Percentiles rank a stretch among this genome's conserved stretches.
Conservation (phyloP, 2,329 filamentous ascomycete species). For the Zymoseptoria brevis region DNA sequence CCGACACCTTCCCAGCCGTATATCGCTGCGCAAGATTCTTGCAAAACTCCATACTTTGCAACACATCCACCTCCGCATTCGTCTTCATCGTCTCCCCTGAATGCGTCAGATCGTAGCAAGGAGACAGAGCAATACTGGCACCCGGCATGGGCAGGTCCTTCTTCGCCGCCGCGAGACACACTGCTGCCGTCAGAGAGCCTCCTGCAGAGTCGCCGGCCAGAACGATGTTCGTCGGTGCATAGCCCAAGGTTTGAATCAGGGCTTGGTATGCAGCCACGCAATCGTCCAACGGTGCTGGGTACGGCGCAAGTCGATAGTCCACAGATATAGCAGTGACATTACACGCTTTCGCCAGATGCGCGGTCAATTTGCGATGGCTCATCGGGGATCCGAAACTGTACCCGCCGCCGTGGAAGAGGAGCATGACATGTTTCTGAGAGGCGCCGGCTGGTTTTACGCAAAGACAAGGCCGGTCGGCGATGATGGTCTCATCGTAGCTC, state of each 20-base stretch:
- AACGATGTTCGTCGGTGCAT: conserved; percentile 16
- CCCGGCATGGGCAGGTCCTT: conserved; percentile 16
- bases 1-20: conserved; percentile 7
- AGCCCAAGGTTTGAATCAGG: conserved; percentile 41
- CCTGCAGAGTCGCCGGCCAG: conserved; percentile 22
- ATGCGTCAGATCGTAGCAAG: conserved; percentile 20
- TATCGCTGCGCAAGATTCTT: conserved; percentile 15
- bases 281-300: conserved; percentile 47
- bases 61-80: conserved; percentile 18
- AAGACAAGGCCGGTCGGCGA: conserved; percentile 16
- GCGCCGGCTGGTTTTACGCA: conserved; percentile 16
- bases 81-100: conserved; percentile 11
- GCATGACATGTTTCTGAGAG: conserved; percentile 17
- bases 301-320: conserved; percentile 53
- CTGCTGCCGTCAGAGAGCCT: conserved; percentile 18
- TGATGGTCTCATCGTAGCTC: conserved; percentile 14
- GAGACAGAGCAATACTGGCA: conserved; percentile 18
- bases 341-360: conserved; percentile 38
- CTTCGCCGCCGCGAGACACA: conserved; percentile 17
- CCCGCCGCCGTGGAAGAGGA: conserved; percentile 23
- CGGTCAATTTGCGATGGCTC: conserved; percentile 21
- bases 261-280: conserved; percentile 50
- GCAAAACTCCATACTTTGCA: conserved; percentile 14
- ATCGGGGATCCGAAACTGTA: conserved; percentile 20
- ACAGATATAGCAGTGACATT: conserved; percentile 46